Evolutionary conservation across 2,329 filamentous ascomycete genomes (phyloP), one percentile per base, ranked within the genome.

Genomic region (Ascochyta koolunga): DNA sequence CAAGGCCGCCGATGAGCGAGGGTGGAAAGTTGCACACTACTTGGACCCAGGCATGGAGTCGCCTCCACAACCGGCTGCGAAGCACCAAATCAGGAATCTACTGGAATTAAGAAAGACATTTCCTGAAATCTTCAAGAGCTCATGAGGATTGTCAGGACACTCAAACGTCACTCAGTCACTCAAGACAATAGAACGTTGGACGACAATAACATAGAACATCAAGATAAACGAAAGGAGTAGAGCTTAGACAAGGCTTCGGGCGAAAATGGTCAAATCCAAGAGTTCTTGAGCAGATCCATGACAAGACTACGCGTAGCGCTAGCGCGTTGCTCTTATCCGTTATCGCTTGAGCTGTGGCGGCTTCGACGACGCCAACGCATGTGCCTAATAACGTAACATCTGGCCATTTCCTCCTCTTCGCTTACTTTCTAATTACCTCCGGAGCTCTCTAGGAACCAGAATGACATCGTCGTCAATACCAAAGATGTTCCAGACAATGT

Each of bases 11-110:
- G 82, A 89, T 60, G 84, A 86, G 29, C 82, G 93, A 58, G 95
- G 95, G 18, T 99, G 95, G 95, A 90, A 86, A 11, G 86, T 89
- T 0, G 89, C 85, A 5, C 95, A 98, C 75, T 82, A 97, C 19
- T 86, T 98, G 5, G 95, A 98, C 71, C 86, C 90, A 31, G 84
- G 83, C 6, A 80, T 91, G 29, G 78, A 83, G 15, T 72, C 82
- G 9, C 93, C 92, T 2, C 74, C 76, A 19, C 82, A 79, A 5
- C 85, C 83, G 55, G 88, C 89, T 4, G 88, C 88, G 32, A 84
- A 90, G 65, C 86, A 89, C 72, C 88, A 93, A 70, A 89, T 99
- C 61, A 81, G 83, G 38, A 83, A 86, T 68, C 77, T 99, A 24
- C 82, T 89, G 60, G 89, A 98, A 68, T 78, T 99, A 53, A 85